Evolutionary conservation across 2,329 filamentous ascomycete genomes (phyloP).

Genomic region (Colletotrichum orbiculare): DNA sequence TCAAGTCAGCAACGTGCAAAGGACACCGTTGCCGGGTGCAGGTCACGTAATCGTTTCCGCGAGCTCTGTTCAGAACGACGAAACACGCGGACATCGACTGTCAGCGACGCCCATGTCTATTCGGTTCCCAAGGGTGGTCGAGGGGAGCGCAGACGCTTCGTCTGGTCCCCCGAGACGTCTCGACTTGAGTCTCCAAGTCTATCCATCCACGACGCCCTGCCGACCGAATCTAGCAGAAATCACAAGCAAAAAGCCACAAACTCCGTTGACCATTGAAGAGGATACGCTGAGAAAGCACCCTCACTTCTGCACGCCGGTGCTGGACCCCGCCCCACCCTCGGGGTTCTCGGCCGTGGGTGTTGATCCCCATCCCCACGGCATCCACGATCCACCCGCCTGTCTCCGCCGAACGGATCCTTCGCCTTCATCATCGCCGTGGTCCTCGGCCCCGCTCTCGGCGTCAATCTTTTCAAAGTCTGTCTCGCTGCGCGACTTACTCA

Average conservation of each 20-base stretch:
- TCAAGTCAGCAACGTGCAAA: no score
- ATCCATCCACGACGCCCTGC: conserved; percentile 27
- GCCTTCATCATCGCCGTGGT: conserved; percentile 46
- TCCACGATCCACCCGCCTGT: conserved; percentile 52
- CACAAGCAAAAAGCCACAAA: conserved; percentile 36
- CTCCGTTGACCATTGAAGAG: conserved; percentile 34
- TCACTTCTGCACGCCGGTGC: conserved; percentile 52
- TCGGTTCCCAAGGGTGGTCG: conserved; percentile 3
- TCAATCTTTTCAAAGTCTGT: conserved; percentile 91
- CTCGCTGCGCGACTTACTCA: conserved; percentile 87
- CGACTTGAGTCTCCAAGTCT: conserved; percentile 27
- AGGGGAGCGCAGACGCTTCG: conserved; percentile 26
- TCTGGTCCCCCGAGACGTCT: conserved; percentile 32
- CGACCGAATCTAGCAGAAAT: conserved; percentile 26
- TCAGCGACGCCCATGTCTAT: conserved; percentile 22
- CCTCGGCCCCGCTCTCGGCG: conserved; percentile 72
- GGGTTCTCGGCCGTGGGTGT: conserved; percentile 37
- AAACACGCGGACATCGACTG: conserved; percentile 3
- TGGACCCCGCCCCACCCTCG: conserved; percentile 42
- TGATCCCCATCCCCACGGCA: conserved; percentile 59
- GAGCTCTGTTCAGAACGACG: no score
- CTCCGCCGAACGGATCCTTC: conserved; percentile 51
- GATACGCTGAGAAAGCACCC: conserved; percentile 15
- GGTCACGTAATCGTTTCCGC: no score
- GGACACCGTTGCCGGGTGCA: no score